Base-by-base conservation (phyloP, 352 stramenopile genomes). In the Globisporangium heterothallicum region DNA sequence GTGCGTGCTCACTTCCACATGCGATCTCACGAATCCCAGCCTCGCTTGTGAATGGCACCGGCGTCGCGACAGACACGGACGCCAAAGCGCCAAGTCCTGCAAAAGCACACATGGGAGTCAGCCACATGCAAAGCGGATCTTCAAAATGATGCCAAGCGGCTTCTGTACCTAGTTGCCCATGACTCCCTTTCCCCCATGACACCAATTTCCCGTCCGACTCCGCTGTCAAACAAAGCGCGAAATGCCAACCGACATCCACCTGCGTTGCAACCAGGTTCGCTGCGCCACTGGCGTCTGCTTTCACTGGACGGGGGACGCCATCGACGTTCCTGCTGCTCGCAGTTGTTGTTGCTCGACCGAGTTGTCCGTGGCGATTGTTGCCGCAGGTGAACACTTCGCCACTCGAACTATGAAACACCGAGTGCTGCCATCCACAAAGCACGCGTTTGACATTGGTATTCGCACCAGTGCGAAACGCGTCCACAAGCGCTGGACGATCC, bases 391-490 rank as follows among this genome's bases (percentile, higher is more conserved):
- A 80, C 0, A 91, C 61, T 12, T 70, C 49, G 7, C 69, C 61
- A n/a, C 41, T 54, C 0, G 10, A 35, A 2, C 64, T 63, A 10
- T 70, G 65, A 45, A 94, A 84, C 1, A 88, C 56, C 3, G 83
- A 88, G 48, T 94, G 80, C 49, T 94, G 76, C 83, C 80, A 94
- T 0, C 83, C 83, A 47, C 83, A 94, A 16, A 69, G 76, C 9
- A 92, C 80, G 5, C 21, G 25, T 2, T 30, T 18, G 29, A 56
- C 48, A 9, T 40, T 27, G 2, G 8, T 29, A 18, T 24, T 24
- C 7, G 3, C 27, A 24, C 12, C 13, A 3, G 14, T 53, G 38
- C 12, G n/a, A 21, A 35, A 82, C 51, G 22, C 16, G 22, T 1
- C 2, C 24, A 91, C 26, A 0, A 42, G 49, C 7, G 59, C 64